Evolutionary conservation across 331 rosid genomes (phyloP).

Genomic region (Quercus lobata): DNA sequence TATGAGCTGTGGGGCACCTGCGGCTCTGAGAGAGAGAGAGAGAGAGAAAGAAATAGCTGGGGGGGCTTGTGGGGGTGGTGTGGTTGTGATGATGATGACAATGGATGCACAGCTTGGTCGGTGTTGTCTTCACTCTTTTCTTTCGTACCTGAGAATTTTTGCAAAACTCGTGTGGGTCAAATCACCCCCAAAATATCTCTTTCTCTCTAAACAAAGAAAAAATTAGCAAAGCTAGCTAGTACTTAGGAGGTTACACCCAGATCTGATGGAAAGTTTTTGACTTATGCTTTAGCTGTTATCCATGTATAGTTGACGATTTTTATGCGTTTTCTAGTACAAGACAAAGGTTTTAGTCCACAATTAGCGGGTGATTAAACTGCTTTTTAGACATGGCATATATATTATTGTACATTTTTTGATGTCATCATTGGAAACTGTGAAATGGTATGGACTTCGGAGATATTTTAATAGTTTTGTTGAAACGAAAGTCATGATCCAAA

Average conservation of each 20-base stretch:
- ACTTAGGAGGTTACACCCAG: not conserved
- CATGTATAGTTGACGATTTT: constrained; percentile 29
- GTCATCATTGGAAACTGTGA: not conserved
- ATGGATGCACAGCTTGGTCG: not conserved
- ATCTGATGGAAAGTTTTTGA: constrained; percentile 5
- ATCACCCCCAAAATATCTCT: not conserved
- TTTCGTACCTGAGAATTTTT: not conserved
- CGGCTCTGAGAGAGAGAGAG: not conserved
- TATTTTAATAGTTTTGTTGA: not conserved
- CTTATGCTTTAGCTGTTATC: constrained; percentile 52
- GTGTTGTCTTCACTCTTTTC: not conserved
- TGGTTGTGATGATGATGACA: not conserved
- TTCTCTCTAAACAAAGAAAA: not conserved
- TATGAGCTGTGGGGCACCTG: constrained; percentile 24
- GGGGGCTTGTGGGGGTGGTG: not conserved
- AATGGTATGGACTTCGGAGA: not conserved
- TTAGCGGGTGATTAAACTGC: constrained; percentile 40
- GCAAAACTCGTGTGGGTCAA: not conserved
- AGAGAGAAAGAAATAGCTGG: not conserved
- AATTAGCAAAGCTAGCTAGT: not conserved
- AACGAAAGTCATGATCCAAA: not conserved
- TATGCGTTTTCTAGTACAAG: constrained; percentile 17
- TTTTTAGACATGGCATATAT: not conserved
- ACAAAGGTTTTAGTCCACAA: constrained; percentile 44
- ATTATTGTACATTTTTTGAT: not conserved